A percentile compares a stretch with the other conserved stretches of the same genome.
Conservation (phyloP, 768 basidiomycete genomes). For the Coprinellus micaceus region DNA sequence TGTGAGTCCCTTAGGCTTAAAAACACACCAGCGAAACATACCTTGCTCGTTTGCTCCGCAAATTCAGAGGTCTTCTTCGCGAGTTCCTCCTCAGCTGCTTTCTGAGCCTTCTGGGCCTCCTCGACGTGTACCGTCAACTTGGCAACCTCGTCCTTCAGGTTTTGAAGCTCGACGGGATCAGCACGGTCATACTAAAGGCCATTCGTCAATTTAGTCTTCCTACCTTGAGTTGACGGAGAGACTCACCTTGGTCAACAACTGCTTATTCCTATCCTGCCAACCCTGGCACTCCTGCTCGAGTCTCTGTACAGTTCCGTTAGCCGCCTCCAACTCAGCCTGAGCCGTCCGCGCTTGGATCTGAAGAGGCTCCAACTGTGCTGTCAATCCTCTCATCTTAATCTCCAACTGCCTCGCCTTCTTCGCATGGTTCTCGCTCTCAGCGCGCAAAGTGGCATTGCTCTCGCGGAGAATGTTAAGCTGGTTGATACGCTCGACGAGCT, state of each 20-base stretch:
- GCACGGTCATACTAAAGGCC: slow-evolving; percentile 80
- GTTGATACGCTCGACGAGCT: slow-evolving; percentile 82
- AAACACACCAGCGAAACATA: background rate
- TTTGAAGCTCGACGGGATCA: slow-evolving; percentile 80
- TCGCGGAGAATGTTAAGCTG: slow-evolving; percentile 83
- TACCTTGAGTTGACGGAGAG: background rate
- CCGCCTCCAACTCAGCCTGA: slow-evolving; percentile 72
- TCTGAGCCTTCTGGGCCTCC: slow-evolving; percentile 7
- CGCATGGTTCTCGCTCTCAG: slow-evolving; percentile 67
- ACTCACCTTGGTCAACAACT: slow-evolving; percentile 75
- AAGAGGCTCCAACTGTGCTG: slow-evolving; percentile 66
- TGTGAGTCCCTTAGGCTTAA: no score
- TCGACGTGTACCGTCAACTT: slow-evolving; percentile 40
- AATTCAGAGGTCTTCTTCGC: slow-evolving; percentile 21
- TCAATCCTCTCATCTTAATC: slow-evolving; percentile 51
- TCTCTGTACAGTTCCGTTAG: slow-evolving; percentile 59
- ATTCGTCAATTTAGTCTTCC: no score
- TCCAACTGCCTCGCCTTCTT: slow-evolving; percentile 71
- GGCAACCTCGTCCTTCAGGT: slow-evolving; percentile 70
- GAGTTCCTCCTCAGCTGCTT: slow-evolving; percentile 20
- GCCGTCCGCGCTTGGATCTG: slow-evolving; percentile 65
- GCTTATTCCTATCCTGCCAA: slow-evolving; percentile 83
- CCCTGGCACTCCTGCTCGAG: slow-evolving; percentile 73
- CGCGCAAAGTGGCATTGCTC: slow-evolving; percentile 81
- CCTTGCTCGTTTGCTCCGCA: background rate